A percentile compares a stretch with the other conserved stretches of the same genome.
These are phyloP conservation scores for Leersia perrieri DNA, from an alignment of 176 grass and related monocot species.

Conservation along the genomic window DNA sequence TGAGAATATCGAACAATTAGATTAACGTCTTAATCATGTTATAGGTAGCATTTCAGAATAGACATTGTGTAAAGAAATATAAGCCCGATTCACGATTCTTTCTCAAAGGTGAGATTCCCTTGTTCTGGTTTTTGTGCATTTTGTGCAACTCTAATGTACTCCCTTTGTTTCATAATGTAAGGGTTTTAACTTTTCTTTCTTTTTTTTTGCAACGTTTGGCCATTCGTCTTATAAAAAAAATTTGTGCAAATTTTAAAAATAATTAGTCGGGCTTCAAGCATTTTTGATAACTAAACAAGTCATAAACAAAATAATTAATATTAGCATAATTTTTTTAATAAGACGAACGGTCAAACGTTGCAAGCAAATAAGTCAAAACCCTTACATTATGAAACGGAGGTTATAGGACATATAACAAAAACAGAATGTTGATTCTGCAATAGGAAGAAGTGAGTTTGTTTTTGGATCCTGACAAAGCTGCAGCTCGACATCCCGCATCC, in stretches of 20 bases:
- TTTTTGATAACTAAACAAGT: no score
- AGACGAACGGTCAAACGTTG: no score
- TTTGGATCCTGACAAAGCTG: slow-evolving; percentile 21
- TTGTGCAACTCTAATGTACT: slow-evolving; percentile 1
- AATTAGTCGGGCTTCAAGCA: no score
- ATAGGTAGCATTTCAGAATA: slow-evolving; percentile 5
- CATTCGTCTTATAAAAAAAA: no score
- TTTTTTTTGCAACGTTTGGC: no score
- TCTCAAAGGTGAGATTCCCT: not conserved
- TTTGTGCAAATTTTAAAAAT: no score
- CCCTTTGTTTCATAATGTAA: no score
- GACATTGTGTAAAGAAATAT: not conserved
- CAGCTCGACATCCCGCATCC: not conserved
- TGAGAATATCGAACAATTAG: slow-evolving; percentile 26
- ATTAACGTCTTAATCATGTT: not conserved
- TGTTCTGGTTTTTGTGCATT: slow-evolving; percentile 12
- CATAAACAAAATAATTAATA: no score
- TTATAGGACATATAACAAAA: not conserved
- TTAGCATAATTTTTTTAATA: no score
- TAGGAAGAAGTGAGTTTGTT: not conserved
- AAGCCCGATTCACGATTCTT: not conserved
- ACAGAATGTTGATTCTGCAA: not conserved
- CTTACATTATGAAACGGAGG: no score
- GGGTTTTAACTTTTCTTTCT: no score
- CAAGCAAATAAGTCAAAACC: no score